Conservation (phyloP, 2,329 filamentous ascomycete species). For the Aspergillus nomiae region DNA sequence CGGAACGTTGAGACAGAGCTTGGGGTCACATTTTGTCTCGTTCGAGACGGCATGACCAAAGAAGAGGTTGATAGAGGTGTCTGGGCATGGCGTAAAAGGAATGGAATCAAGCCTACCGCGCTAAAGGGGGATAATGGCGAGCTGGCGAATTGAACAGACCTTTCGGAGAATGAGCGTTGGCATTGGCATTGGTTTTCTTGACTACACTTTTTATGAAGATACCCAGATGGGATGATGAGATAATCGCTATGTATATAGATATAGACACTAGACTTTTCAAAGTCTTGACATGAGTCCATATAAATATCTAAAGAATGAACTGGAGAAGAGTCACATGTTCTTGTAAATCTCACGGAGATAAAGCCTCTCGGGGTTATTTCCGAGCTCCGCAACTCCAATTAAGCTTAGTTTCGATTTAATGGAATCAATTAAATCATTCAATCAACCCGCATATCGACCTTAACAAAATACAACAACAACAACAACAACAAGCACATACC, state of each 20-base stretch:
- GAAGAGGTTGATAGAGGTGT: slow-evolving; percentile 79
- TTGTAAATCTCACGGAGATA: background rate
- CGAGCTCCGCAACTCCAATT: background rate
- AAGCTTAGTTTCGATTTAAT: background rate
- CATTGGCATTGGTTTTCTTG: slow-evolving; percentile 7
- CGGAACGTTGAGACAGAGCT: slow-evolving; percentile 72
- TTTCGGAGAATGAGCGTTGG: slow-evolving; percentile 3
- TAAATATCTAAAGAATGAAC: background rate
- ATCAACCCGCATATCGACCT: background rate
- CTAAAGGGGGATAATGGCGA: slow-evolving; percentile 7
- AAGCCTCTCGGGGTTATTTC: background rate
- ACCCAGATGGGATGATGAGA: slow-evolving; percentile 13
- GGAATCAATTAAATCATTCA: background rate
- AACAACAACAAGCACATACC: background rate
- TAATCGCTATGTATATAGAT: background rate
- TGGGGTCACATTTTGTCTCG: slow-evolving; percentile 81
- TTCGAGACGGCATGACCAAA: slow-evolving; percentile 76
- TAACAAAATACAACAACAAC: background rate
- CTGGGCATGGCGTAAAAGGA: slow-evolving; percentile 75
- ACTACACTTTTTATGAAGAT: slow-evolving; percentile 11
- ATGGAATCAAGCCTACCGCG: slow-evolving; percentile 48
- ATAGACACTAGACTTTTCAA: no score
- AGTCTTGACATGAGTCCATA: background rate
- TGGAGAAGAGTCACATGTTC: background rate
- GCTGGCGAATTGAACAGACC: slow-evolving; percentile 7